Evolutionary conservation across 176 grass and related monocot species (phyloP).

Genomic region (Phoenix roebelenii): DNA sequence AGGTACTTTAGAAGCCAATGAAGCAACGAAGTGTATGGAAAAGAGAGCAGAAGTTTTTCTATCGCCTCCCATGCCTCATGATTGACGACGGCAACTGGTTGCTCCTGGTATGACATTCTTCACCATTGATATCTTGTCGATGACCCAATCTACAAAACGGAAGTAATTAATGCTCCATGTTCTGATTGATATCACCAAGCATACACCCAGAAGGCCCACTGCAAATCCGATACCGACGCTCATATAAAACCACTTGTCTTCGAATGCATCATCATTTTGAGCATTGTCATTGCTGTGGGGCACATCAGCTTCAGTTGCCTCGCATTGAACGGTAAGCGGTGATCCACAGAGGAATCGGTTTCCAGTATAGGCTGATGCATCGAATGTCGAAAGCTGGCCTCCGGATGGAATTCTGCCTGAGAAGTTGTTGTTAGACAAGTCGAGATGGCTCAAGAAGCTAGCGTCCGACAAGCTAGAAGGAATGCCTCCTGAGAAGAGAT

Average conservation of each 20-base stretch:
- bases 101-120: too few species aligned
- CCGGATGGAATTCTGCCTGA: constrained; percentile 19
- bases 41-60: too few species aligned
- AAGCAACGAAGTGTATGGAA: too few species aligned
- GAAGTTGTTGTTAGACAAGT: constrained; percentile 30
- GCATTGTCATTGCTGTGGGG: background rate
- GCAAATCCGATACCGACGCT: constrained; percentile 7
- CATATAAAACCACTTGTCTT: constrained; percentile 7
- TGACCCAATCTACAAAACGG: too few species aligned
- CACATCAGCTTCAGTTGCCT: background rate
- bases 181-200: too few species aligned
- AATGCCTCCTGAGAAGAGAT: constrained; percentile 14
- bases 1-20: too few species aligned
- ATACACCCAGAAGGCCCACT: too few species aligned
- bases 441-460: constrained; percentile 15
- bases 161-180: too few species aligned
- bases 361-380: constrained; percentile 6
- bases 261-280: background rate
- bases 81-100: too few species aligned
- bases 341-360: constrained; percentile 17
- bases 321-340: constrained; percentile 13
- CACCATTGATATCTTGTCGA: too few species aligned
- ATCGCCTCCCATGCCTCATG: too few species aligned
- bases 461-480: constrained; percentile 10
- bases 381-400: constrained; percentile 8